Base-by-base conservation (phyloP, 768 basidiomycete genomes). In the Termitomyces sp. region DNA sequence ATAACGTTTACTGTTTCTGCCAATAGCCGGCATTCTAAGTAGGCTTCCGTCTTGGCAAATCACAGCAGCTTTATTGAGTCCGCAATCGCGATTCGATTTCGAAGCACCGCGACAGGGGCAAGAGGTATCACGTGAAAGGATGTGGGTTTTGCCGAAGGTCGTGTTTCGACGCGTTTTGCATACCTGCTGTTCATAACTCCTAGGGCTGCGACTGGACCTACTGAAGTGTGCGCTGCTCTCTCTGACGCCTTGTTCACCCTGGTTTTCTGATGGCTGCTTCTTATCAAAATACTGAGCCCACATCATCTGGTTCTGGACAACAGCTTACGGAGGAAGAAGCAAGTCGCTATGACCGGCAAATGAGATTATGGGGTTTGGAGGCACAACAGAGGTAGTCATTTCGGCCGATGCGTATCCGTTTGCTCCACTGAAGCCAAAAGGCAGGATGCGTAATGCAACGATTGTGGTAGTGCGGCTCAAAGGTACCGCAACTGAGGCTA, bases 311-410 rank as follows among this genome's bases (percentile, higher is more conserved):
- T 52, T 58, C 57, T 47, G 45, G 36, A 10, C 55, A 53, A 10
- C 64, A 59, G 49, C 62, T 88, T 53, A 88, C 87, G 48, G 87
- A 89, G 73, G 87, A 88, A 76, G 76, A 78, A 70, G 73, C 74
- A 24, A 92, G 90, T 15, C 81, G 97, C 26, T 97, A 98, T 71
- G 97, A 98, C 71, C 86, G 96, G 28, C 95, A 98, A 72, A 97
- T 98, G 77, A 85, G 96, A 31, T 75, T 98, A 64, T 99, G 97
- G 97, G 97, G 97, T 46, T 83, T 98, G 42, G 97, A 98, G 70
- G 97, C 97, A 36, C 97, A 99, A 70, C 93, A 97, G 73, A 83
- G 89, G 94, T 61, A 34, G 54, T 45, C 18, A 29, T 36, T 48
- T 52, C 59, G 60, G 47, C 44, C 54, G 60, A 59, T 55, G 52